Base-by-base conservation (phyloP, 2,329 filamentous ascomycete genomes). In the Diaporthe destruens region DNA sequence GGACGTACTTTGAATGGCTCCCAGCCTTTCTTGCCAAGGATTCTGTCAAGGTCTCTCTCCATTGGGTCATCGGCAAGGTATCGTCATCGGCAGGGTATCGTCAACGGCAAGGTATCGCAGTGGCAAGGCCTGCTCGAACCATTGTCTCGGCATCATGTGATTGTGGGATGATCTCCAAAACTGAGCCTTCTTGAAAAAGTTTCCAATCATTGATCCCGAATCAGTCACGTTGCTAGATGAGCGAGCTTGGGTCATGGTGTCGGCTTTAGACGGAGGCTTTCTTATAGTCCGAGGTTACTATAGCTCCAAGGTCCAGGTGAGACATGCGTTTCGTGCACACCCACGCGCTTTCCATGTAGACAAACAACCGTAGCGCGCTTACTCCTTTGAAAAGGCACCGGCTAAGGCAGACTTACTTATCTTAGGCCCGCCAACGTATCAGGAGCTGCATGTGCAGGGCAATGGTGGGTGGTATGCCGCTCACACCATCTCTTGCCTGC, bases 361-460 rank as follows among this genome's bases (percentile, higher is more conserved):
- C 34, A 55, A 55, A 55, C 53, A 55, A 55, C 53, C 53, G 32
- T 25, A 6, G 18, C 53, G 53, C 25, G 53, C 25, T 55, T 55
- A 55, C 53, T 55, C 1, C 54, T 36, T 14, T 18, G 20, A 7
- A 34, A 18, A 36, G 54, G 18, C 32, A 12, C n/a, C 18, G 29
- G 54, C 32, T 32, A 56, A 56, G 54, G 54, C 54, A 34, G 29
- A 56, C 29, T 55, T 29, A n/a, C 29, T 20, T 55, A 29, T 32
- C 29, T 20, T 55, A 29, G 18, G 29, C 34, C 53, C 53, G 25
- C 53, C 53, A 2, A 34, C 53, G 53, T 55, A 55, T 55, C 53
- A 55, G 53, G 29, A 32, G 29, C 53, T 55, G 53, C 53, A 55
- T n/a, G 25, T 55, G 53, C 53, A 55, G 53, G 59, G 49, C 12